Percentiles rank a stretch among this genome's conserved stretches.
Conservation (phyloP, 106 monocot genomes). For the Apostasia shenzhenica region DNA sequence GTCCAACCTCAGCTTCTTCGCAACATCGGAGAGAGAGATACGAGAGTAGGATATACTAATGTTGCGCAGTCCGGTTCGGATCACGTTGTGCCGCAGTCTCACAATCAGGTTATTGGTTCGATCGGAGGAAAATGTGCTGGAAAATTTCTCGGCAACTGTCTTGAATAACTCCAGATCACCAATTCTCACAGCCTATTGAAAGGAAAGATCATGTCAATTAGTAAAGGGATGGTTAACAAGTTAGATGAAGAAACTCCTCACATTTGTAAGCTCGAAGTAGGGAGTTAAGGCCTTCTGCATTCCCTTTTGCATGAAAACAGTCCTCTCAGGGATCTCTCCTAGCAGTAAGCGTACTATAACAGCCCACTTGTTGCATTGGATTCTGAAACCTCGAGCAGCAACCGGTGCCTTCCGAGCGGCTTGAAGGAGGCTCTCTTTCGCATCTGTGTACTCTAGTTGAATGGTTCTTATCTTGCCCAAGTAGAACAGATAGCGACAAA, state of each 20-base stretch:
- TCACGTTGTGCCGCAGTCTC: constrained; percentile 94
- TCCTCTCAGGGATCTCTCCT: constrained; percentile 94
- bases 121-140: constrained; percentile 57
- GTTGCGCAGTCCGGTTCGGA: constrained; percentile 89
- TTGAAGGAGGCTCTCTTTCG: constrained; percentile 91
- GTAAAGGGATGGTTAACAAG: background rate
- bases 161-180: constrained; percentile 90
- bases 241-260: constrained; percentile 9
- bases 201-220: background rate
- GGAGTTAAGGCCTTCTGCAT: constrained; percentile 89
- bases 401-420: constrained; percentile 89
- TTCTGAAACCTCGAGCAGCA: constrained; percentile 78
- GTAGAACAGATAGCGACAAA: constrained; percentile 88
- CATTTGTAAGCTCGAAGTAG: constrained; percentile 98
- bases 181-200: constrained; percentile 75
- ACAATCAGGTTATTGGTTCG: constrained; percentile 83
- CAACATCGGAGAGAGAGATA: constrained; percentile 75
- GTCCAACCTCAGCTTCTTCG: constrained; percentile 68
- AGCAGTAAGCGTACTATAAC: constrained; percentile 83
- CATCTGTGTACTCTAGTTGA: constrained; percentile 97
- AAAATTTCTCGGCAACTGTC: constrained; percentile 71
- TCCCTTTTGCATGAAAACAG: constrained; percentile 98
- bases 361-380: constrained; percentile 98
- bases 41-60: constrained; percentile 92
- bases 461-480: constrained; percentile 95